Base-by-base conservation (phyloP, 164 flowering plant genomes). In the Santalum album region DNA sequence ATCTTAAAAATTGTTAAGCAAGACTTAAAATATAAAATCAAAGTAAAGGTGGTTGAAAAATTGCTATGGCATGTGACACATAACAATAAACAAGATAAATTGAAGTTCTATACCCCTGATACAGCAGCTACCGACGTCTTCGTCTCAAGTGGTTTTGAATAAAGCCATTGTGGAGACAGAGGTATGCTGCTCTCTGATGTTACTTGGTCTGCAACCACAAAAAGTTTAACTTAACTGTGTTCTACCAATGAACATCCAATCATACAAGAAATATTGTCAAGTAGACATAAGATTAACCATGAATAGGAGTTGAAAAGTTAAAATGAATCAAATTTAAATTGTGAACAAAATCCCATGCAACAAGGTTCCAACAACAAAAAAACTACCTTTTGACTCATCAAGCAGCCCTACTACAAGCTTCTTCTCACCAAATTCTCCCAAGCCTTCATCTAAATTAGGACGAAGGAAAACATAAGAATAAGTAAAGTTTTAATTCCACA, bases 121-220 rank as follows among this genome's bases (percentile, higher is more conserved):
- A 9, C 51, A 12, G 45, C 25, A 63, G 38, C 18, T 57, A 58
- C 20, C 47, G 74, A 73, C 58, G 54, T 51, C 74, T 85, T 90
- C 24, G 75, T 27, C 43, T 90, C 98, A 44, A 27, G 69, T 40
- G 90, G 90, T 71, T 83, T 91, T 29, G 87, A 66, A 69, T 91
- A 77, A 39, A 91, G 90, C 96, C 98, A 91, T 56, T 91, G 98
- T 0, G 96, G 98, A 61, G 98, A 88, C 57, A 91, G 55, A 1
- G 98, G 95, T 22, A 86, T 84, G 68, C 68, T 82, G 75, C 59
- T 88, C 20, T 91, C 96, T 14, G 86, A 70, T 36, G 64, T 50
- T 36, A 38, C 60, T 75, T 76, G 90, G 71, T 88, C 96, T 86
- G 81, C 66, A 65, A 48, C 15, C 12, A n/a, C n/a, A 46, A 46